phyloP scores from a whole-genome alignment of 78 protist species.

The Protostelium mycophagum region DNA sequence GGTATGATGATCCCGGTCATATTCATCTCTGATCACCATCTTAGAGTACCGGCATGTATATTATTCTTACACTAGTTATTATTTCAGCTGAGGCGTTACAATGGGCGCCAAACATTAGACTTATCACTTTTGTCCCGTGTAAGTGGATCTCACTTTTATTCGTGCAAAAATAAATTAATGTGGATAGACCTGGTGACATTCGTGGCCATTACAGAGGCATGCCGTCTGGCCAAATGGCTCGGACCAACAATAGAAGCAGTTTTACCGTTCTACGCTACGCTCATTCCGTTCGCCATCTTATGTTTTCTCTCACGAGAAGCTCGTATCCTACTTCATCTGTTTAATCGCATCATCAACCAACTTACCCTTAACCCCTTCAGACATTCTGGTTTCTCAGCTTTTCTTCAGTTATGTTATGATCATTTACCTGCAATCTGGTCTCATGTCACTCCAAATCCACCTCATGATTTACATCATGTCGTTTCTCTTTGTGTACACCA shows the following conservation, averaged over 20 bases:
- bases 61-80: not conserved
- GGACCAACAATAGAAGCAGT: not conserved
- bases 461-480: not conserved
- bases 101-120: not conserved
- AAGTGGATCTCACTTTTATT: not conserved
- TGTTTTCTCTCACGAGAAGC: not conserved
- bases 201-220: not conserved
- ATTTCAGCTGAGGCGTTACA: not conserved
- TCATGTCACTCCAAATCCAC: not conserved
- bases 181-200: not conserved
- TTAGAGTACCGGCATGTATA: not conserved
- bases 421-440: not conserved
- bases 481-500: not conserved
- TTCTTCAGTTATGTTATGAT: not conserved
- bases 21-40: not conserved
- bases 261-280: not conserved
- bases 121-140: not conserved
- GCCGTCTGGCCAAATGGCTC: not conserved
- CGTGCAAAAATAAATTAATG: not conserved
- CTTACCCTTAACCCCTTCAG: not conserved
- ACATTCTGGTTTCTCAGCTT: not conserved
- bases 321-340: not conserved
- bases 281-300: not conserved
- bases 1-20: not conserved
- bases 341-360: not conserved